A percentile compares a stretch with the other conserved stretches of the same genome.
phyloP scores from a whole-genome alignment of 2,329 filamentous ascomycete genomes.

The Colletotrichum viniferum region DNA sequence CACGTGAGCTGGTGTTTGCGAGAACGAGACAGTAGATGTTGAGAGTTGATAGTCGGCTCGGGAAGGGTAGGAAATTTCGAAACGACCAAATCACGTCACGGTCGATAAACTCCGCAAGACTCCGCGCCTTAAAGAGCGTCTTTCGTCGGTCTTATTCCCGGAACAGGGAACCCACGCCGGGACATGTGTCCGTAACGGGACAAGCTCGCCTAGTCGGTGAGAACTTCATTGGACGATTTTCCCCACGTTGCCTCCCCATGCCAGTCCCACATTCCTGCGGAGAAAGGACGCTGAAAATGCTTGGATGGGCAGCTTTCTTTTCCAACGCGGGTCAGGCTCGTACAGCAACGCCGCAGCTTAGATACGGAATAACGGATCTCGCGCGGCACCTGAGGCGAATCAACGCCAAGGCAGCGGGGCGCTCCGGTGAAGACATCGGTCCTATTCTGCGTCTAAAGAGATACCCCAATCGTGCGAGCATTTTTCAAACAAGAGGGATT shows the following conservation, averaged over 20 bases:
- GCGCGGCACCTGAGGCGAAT: constrained; percentile 3
- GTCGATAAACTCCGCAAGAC: constrained; percentile 19
- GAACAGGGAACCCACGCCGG: background rate
- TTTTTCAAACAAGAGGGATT: background rate
- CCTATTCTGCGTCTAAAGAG: background rate
- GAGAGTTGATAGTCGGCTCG: background rate
- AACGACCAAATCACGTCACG: constrained; percentile 9
- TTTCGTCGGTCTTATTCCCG: background rate
- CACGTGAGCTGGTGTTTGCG: background rate
- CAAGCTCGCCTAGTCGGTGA: background rate
- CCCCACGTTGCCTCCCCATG: background rate
- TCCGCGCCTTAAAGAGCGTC: background rate
- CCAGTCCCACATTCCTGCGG: background rate
- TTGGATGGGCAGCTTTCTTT: background rate
- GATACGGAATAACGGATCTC: background rate
- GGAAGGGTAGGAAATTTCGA: constrained; percentile 3
- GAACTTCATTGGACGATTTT: background rate
- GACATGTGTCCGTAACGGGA: background rate
- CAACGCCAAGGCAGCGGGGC: background rate
- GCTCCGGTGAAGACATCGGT: background rate
- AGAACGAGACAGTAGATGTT: background rate
- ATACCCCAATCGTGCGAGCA: background rate
- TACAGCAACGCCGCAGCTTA: background rate
- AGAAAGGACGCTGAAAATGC: background rate
- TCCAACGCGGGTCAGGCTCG: background rate